Evolutionary conservation across 2,329 filamentous ascomycete genomes (phyloP), one percentile per base, ranked within the genome.

Genomic region (Helotiales sp.): DNA sequence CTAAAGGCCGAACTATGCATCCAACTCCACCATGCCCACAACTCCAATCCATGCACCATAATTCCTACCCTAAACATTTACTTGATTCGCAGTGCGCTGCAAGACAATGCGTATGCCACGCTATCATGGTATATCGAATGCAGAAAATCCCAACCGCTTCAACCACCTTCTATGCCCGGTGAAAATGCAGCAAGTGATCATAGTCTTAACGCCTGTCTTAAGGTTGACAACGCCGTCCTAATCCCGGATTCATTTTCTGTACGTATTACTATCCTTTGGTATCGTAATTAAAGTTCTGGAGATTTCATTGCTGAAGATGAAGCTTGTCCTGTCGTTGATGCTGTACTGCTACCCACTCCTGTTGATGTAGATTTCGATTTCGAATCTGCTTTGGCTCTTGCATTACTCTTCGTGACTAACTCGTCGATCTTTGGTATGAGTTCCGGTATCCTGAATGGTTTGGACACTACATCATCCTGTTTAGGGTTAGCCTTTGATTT

Each of bases 391-490:
- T n/a, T n/a, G n/a, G n/a, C n/a, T n/a, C n/a, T 17, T 15, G 40
- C 40, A 17, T 56, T 56, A 44, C 44, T 59, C 31, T 63, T 65
- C 13, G 34, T 44, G 19, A 68, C 57, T 9, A 71, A 60, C 24
- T 84, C 80, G 60, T 84, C 79, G 60, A 91, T 87, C 70, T 87
- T 87, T 13, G 84, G 83, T 44, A 89, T 77, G 52, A 91, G 72
- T 55, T 90, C 86, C n/a, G 81, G 81, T 52, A 90, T 86, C n/a
- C 85, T 82, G 69, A 93, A 93, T 3, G 90, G 90, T 69, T 93
- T 93, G 1, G 87, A 87, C 33, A 93, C 88, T 42, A 92, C 84
- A 72, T 88, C 86, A 71, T 91, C 86, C 82, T 86, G 51, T 19
- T 50, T n/a, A 10, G 42, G 15, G 56, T 72, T 62, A 71, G 65